These are phyloP conservation scores for Exophiala sp. DNA, from an alignment of 2,329 filamentous ascomycete species.

Conservation along the genomic window DNA sequence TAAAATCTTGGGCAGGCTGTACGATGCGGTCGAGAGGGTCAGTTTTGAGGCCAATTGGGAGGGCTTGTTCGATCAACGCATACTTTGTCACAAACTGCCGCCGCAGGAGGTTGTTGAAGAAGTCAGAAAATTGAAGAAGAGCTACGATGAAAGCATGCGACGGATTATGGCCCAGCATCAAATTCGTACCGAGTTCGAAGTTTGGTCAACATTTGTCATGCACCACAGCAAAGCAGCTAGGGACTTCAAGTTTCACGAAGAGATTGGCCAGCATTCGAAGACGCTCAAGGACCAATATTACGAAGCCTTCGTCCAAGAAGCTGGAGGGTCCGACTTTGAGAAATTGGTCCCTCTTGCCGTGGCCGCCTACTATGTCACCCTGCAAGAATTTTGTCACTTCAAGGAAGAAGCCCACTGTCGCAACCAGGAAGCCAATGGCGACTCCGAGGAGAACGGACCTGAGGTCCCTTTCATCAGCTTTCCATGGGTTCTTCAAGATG, in stretches of 20 bases:
- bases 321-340: slow-evolving; percentile 58
- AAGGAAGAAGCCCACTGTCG: background rate
- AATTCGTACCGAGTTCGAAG: slow-evolving; percentile 83
- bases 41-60: slow-evolving; percentile 72
- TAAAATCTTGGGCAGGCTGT: slow-evolving; percentile 75
- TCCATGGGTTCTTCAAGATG: slow-evolving; percentile 80
- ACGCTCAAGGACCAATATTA: slow-evolving; percentile 68
- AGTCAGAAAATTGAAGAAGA: slow-evolving; percentile 64
- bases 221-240: slow-evolving; percentile 66
- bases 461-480: slow-evolving; percentile 84
- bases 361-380: slow-evolving; percentile 74
- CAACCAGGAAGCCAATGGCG: background rate
- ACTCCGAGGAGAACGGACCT: background rate
- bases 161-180: slow-evolving; percentile 82
- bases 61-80: slow-evolving; percentile 69
- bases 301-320: slow-evolving; percentile 61
- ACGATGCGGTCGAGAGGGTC: slow-evolving; percentile 67
- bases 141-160: slow-evolving; percentile 73
- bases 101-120: slow-evolving; percentile 53
- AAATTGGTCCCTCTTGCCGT: slow-evolving; percentile 69
- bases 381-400: slow-evolving; percentile 47
- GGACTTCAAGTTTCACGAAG: slow-evolving; percentile 85
- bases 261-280: slow-evolving; percentile 66
- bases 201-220: slow-evolving; percentile 83
- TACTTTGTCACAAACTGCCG: slow-evolving; percentile 62